Evolutionary conservation across 495 filamentous ascomycete genomes (phyloP).

Genomic region (Hypoxylon crocopeplum): DNA sequence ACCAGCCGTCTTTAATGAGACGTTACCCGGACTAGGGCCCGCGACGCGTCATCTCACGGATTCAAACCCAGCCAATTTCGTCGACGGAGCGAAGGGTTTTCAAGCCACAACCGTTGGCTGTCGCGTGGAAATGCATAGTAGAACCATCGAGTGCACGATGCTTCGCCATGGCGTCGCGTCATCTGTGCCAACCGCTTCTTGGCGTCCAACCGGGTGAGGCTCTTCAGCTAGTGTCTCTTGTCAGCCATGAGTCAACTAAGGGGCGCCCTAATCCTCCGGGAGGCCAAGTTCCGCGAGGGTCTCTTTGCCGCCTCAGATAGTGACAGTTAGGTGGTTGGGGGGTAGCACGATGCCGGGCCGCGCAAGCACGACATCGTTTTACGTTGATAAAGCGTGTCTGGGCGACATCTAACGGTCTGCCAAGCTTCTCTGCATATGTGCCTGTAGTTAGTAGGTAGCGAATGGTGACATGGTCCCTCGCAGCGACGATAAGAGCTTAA

Average conservation of each 20-base stretch:
- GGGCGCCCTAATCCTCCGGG: slow-evolving; percentile 1
- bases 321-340: neutral
- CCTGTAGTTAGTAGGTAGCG: neutral
- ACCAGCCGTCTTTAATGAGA: neutral
- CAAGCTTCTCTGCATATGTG: slow-evolving; percentile 8
- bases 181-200: neutral
- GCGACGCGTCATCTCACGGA: slow-evolving; percentile 1
- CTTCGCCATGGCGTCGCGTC: neutral
- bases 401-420: neutral
- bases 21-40: neutral
- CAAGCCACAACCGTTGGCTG: too few species aligned
- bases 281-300: slow-evolving; percentile 15
- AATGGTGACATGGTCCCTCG: slow-evolving; percentile 5
- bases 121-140: too few species aligned
- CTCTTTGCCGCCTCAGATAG: neutral
- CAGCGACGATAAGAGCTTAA: slow-evolving; percentile 8
- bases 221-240: neutral
- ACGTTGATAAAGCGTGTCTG: slow-evolving; percentile 19
- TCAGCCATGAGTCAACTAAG: slow-evolving; percentile 17
- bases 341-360: slow-evolving; percentile 1
- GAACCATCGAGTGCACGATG: too few species aligned
- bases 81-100: neutral
- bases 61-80: neutral
- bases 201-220: neutral
- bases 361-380: slow-evolving; percentile 16